Base-by-base conservation (phyloP, 2,329 filamentous ascomycete species). In the Pseudocercospora ulei region DNA sequence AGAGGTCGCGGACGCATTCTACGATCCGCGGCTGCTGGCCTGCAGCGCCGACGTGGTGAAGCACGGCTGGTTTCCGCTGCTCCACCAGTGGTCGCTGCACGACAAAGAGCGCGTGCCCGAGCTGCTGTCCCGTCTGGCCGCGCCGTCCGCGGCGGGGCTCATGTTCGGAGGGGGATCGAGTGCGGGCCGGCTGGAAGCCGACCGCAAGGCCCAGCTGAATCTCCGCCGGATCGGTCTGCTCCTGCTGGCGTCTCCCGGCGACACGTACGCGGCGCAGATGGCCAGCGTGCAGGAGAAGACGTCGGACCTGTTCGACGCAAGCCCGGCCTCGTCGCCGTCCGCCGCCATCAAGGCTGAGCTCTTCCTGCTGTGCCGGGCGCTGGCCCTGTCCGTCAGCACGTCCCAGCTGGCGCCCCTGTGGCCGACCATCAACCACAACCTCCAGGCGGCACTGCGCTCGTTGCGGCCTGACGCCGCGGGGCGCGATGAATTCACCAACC, bases 141-240 rank as follows among this genome's bases (percentile, higher is more conserved):
- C 87, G 3, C 90, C 90, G 4, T 85, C 87, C 1, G 88, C 87
- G 8, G 90, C 92, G 0, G 90, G 90, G 5, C 92, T 98, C 51
- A 88, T 98, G 58, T 98, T 98, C 56, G 90, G 90, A n/a, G 90
- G 98, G 0, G 92, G 92, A 7, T 90, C 90, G 4, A 86, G 84
- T 13, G 92, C 87, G 27, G 90, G 90, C 22, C 74, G 90, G 42
- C 73, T 92, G n/a, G 90, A 98, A 63, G 86, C 92, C 4, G 90
- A 98, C 61, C 80, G 87, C 41, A 90, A 81, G 62, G 86, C 87
- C 1, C 88, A 96, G 62, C 72, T 94, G 18, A 94, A 86, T 48
- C 72, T 98, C 11, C 80, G 87, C 7, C 76, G 90, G 30, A 76
- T 92, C 30, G 77, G 86, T 3, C 71, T 86, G 1, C 68, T 98